Evolutionary conservation across 2,329 filamentous ascomycete species (phyloP).

Genomic region (Graphilbum ipis-grandicollis): DNA sequence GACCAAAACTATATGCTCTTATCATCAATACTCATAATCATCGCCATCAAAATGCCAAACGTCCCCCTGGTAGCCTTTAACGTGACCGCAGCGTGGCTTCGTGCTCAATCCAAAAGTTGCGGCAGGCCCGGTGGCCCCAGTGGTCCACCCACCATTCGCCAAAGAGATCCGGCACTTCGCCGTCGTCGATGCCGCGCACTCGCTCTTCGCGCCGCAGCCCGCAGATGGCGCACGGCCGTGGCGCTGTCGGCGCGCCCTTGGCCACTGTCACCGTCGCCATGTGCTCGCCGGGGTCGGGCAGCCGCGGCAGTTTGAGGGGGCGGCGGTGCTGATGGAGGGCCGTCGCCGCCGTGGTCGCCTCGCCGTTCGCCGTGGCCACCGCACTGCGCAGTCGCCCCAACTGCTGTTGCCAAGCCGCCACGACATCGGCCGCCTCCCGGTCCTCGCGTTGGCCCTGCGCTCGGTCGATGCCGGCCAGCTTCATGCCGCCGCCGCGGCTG

Average conservation of each 20-base stretch:
- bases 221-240: conserved; percentile 67
- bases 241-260: conserved; percentile 56
- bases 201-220: conserved; percentile 79
- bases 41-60: too few species aligned
- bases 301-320: conserved; percentile 45
- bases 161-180: conserved; percentile 73
- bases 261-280: conserved; percentile 50
- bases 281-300: conserved; percentile 32
- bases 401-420: conserved; percentile 57
- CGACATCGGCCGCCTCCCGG: conserved; percentile 63
- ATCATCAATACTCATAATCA: too few species aligned
- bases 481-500: conserved; percentile 68
- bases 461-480: conserved; percentile 72
- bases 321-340: conserved; percentile 6
- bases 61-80: conserved; percentile 1
- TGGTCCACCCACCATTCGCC: conserved; percentile 94
- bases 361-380: conserved; percentile 46
- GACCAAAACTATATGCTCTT: too few species aligned
- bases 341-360: conserved; percentile 12
- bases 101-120: conserved; percentile 71
- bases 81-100: conserved; percentile 41
- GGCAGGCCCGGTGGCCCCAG: conserved; percentile 66
- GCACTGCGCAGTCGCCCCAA: conserved; percentile 59
- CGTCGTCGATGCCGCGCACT: conserved; percentile 50
- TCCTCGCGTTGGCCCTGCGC: conserved; percentile 70